Percentiles rank a stretch among this genome's conserved stretches.
Evolutionary conservation across 371 early-diverging fungal species (phyloP).

Genomic region (Coemansia sp.): DNA sequence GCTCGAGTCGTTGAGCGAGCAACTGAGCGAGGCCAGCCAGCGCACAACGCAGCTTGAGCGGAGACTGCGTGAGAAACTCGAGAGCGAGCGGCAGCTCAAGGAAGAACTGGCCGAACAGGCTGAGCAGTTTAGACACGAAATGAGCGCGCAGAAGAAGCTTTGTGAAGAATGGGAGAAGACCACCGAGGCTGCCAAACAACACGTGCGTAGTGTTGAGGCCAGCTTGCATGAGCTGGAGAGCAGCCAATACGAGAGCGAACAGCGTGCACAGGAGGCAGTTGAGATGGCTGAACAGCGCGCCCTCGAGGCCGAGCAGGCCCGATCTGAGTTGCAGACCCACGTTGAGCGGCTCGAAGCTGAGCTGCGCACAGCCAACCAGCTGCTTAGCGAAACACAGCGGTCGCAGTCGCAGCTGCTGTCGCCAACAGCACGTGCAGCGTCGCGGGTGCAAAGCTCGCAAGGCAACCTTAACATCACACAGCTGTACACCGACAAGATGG

Average conservation of each 20-base stretch:
- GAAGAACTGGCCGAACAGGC: constrained; percentile 55
- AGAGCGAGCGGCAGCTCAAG: constrained; percentile 55
- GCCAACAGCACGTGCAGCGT: constrained; percentile 60
- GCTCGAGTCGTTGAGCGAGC: constrained; percentile 44
- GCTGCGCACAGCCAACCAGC: constrained; percentile 51
- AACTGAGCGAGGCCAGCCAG: constrained; percentile 41
- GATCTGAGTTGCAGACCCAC: not conserved
- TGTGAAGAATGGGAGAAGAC: constrained; percentile 59
- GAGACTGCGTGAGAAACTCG: constrained; percentile 34
- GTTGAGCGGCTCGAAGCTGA: constrained; percentile 18
- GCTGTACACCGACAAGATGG: constrained; percentile 64
- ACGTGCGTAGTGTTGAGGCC: constrained; percentile 56
- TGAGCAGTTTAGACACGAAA: constrained; percentile 66
- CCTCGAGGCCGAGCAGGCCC: constrained; percentile 18
- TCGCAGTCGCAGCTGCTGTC: constrained; percentile 50
- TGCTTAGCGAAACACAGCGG: constrained; percentile 7
- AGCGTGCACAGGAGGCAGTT: constrained; percentile 12
- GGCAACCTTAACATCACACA: constrained; percentile 63
- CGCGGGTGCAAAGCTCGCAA: constrained; percentile 53
- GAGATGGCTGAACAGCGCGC: constrained; percentile 28
- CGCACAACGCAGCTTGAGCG: constrained; percentile 53
- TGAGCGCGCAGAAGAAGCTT: constrained; percentile 63
- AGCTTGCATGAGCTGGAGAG: constrained; percentile 37
- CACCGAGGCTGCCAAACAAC: constrained; percentile 54
- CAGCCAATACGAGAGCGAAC: constrained; percentile 24